Evolutionary conservation across 2,329 filamentous ascomycete species (phyloP).

Genomic region (Mycosphaerella arachidis): DNA sequence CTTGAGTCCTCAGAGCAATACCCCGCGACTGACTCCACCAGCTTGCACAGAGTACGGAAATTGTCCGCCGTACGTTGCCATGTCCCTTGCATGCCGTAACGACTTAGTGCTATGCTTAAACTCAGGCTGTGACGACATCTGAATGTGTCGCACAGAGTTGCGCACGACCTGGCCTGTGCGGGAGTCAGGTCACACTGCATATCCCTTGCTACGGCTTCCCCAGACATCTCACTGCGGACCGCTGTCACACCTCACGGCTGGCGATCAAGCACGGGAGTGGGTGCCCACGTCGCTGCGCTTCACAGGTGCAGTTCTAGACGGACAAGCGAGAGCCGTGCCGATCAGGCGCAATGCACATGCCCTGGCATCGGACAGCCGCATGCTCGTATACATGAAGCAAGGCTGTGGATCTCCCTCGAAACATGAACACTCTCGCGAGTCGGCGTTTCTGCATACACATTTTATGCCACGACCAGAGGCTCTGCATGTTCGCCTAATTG

Average conservation of each 20-base stretch:
- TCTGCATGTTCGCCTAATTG: neutral
- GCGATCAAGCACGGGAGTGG: neutral
- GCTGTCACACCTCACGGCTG: neutral
- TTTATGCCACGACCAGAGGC: neutral
- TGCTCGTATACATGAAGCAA: conserved; percentile 1
- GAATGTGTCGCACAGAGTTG: neutral
- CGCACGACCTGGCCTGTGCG: neutral
- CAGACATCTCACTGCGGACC: neutral
- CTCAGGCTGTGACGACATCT: neutral
- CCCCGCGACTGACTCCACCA: neutral
- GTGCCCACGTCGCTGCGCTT: neutral
- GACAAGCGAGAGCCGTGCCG: neutral
- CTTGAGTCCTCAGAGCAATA: neutral
- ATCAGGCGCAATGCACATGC: neutral
- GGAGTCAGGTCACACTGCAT: neutral
- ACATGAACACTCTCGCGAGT: neutral
- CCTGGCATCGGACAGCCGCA: conserved; percentile 3
- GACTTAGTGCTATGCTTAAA: neutral
- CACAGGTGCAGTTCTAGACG: neutral
- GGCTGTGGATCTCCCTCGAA: neutral
- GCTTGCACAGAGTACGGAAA: neutral
- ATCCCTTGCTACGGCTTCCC: neutral
- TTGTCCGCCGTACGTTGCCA: neutral
- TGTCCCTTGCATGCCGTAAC: neutral
- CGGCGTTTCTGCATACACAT: neutral